Base-by-base conservation (phyloP, 2,329 filamentous ascomycete genomes). In the Sphaerulina musiva region DNA sequence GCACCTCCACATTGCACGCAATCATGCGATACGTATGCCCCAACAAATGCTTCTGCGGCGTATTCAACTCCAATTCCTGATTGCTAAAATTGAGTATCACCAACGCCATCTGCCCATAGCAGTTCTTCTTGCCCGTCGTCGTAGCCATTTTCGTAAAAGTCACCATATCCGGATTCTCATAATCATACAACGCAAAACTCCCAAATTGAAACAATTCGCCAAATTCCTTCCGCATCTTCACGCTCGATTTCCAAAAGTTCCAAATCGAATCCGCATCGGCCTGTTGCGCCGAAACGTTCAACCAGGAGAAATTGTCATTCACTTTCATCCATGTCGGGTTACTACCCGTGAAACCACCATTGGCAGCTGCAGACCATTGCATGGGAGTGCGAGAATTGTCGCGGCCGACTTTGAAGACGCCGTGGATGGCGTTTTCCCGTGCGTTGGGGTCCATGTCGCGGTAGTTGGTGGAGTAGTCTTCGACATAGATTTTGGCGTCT, bases 331-430 rank as follows among this genome's bases (percentile, higher is more conserved):
- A 90, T 2, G 85, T 83, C 51, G 74, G 75, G 1, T 70, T 70
- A 1, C 72, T 40, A 12, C 56, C 72, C 0, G 83, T 83, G 71
- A 89, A 90, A 9, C 86, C 86, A 0, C 75, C 84, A 56, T 88
- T 78, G 0, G 71, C 64, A 1, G 70, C 73, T n/a, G 69, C 64
- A 57, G 82, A 76, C 86, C 86, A 90, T 65, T 88, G 85, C 69
- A 90, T 83, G 0, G 86, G 86, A 0, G 83, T 82, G 44, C 86
- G 77, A 6, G 81, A 82, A 67, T 90, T 86, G 68, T 90, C 86
- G 20, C 86, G 68, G 6, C 78, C 81, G 65, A 82, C 81, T 59
- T 76, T 80, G 78, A 63, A 83, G 70, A 76, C 0, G 76, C 78
- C 32, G 75, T 72, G 12, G 69, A 72, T 3, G 79, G 70, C 31